Evolutionary conservation across 345 rosid species (phyloP), one percentile per base, ranked within the genome.

Genomic region (Streptanthus diversifolius): DNA sequence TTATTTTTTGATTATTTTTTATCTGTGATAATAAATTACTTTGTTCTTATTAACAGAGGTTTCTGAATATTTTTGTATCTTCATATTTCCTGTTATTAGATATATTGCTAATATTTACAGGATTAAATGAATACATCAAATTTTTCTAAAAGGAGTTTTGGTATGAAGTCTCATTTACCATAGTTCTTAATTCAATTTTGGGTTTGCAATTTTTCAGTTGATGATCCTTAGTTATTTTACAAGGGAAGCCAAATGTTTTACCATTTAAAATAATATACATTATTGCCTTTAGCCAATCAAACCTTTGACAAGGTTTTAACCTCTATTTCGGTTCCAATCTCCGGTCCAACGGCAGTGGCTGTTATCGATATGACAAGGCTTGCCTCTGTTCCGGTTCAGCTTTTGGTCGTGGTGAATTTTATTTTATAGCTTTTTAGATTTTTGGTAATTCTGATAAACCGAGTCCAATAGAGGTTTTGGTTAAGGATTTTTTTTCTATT

Each of bases 1-100:
- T 58, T 45, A 58, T 22, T 61, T 61, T 37, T 71, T 62, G 39
- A 61, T 61, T 71, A 43, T 61, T 71, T 71, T 61, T 55, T 63
- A 41, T 29, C 14, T 49, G 29, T 25, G 24, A 27, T 53, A 61
- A 18, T 57, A 32, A 43, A 32, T 43, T 35, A 43, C 55, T 30
- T 68, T 7, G 32, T 41, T 41, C 33, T 11, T 55, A 30, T 44
- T 32, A 22, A 5, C 5, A 19, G 7, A 44, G 14, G 30, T 49
- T 21, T 21, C 5, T 22, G 30, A 49, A 22, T 22, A 22, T 35
- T 49, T 22, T 49, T 49, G 55, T 49, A 17, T 18, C 51, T 17
- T 19, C 53, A 18, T 47, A 47, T 19, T 47, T 22, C 2, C 1
- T 49, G 12, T 19, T 48, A 25, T 19, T 21, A 15, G 15, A 21